phyloP scores from a whole-genome alignment of 768 basidiomycete species.

The Boletus pseudo-olivaceus region DNA sequence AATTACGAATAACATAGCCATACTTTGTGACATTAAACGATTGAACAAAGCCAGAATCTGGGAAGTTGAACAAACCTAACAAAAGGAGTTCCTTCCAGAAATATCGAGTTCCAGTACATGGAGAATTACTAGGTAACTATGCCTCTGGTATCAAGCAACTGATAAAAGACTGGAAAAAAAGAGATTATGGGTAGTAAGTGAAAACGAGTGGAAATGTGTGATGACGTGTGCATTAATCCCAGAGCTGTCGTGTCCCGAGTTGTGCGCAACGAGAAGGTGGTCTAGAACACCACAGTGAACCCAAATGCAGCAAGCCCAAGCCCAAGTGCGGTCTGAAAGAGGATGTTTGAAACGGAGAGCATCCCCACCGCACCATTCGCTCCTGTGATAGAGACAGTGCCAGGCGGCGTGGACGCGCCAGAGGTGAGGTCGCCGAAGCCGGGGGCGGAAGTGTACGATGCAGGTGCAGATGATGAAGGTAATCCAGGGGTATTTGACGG shows the following conservation, averaged over 20 bases:
- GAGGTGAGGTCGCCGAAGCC: not conserved
- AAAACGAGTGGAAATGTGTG: not conserved
- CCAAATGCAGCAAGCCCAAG: conserved; percentile 21
- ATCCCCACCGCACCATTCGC: conserved; percentile 8
- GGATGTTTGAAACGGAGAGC: not conserved
- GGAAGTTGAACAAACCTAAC: not conserved
- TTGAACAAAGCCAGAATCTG: not conserved
- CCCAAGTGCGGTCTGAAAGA: conserved; percentile 15
- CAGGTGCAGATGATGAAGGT: not conserved
- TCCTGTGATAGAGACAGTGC: not conserved
- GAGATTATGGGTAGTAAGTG: too few relatives aligned
- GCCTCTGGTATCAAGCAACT: not conserved
- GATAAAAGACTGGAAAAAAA: not conserved
- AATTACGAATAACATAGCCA: conserved; percentile 7
- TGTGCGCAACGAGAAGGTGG: not conserved
- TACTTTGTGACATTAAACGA: not conserved
- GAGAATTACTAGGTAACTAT: not conserved
- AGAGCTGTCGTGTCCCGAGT: not conserved
- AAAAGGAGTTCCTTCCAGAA: not conserved
- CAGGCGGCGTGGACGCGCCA: not conserved
- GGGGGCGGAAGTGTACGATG: not conserved
- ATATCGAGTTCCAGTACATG: not conserved
- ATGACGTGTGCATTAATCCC: not conserved
- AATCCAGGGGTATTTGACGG: not conserved
- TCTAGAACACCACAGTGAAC: conserved; percentile 18